These are phyloP conservation scores for Nigrospora oryzae DNA, from an alignment of 2,329 filamentous ascomycete species.

Conservation along the genomic window DNA sequence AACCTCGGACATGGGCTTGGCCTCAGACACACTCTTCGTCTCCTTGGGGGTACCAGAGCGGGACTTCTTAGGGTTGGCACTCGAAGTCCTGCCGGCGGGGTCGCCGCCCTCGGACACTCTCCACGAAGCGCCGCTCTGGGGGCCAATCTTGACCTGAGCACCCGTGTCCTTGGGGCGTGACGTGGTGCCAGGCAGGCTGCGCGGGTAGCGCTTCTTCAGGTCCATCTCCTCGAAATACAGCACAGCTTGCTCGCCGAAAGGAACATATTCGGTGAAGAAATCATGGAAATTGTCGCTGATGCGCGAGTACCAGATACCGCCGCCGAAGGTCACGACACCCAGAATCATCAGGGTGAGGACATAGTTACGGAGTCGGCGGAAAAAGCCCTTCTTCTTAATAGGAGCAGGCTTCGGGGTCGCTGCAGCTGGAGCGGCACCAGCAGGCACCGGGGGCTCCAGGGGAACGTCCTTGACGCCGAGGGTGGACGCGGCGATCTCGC, in stretches of 20 bases:
- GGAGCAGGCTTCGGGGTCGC: constrained; percentile 24
- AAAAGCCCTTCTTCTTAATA: constrained; percentile 53
- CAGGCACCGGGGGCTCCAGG: constrained; percentile 29
- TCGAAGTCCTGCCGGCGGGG: constrained; percentile 16
- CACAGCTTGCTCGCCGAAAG: constrained; percentile 88
- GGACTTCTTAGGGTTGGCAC: constrained; percentile 13
- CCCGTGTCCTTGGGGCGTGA: constrained; percentile 49
- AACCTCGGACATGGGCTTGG: constrained; percentile 7
- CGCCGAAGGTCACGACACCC: constrained; percentile 70
- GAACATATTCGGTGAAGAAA: constrained; percentile 96
- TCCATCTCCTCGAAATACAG: constrained; percentile 93
- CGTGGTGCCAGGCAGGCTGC: constrained; percentile 31
- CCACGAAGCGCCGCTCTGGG: constrained; percentile 78
- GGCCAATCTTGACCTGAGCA: constrained; percentile 71
- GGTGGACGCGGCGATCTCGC: constrained; percentile 26
- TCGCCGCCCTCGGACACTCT: constrained; percentile 21
- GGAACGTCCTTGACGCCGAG: constrained; percentile 28
- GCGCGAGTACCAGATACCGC: constrained; percentile 86
- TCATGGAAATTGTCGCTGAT: constrained; percentile 98
- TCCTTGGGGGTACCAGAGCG: constrained; percentile 9
- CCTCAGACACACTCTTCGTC: constrained; percentile 15
- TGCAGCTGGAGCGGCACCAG: constrained; percentile 24
- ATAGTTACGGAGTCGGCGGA: constrained; percentile 68
- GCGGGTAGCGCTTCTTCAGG: constrained; percentile 76
- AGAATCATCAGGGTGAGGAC: constrained; percentile 71